Evolutionary conservation across 2,329 filamentous ascomycete species (phyloP).

Genomic region (Phoma herbarum): DNA sequence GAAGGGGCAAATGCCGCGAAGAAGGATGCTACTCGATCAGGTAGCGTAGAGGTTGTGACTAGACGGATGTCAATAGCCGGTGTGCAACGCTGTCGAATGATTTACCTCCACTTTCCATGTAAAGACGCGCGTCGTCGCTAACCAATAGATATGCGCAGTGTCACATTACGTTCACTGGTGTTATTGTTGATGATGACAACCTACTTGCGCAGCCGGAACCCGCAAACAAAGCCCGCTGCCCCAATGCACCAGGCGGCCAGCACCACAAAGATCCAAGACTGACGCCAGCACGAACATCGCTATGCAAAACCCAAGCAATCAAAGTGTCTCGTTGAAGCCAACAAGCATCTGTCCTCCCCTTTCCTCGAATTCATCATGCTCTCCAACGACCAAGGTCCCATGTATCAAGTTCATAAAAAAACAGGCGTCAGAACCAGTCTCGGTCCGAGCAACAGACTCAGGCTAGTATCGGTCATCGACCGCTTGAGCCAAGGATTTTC

Average conservation of each 20-base stretch:
- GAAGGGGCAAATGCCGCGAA: not conserved
- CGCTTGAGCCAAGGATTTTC: constrained; percentile 19
- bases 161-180: constrained; percentile 7
- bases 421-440: constrained; percentile 14
- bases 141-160: not conserved
- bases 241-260: not conserved
- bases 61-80: not conserved
- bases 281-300: constrained; percentile 21
- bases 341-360: not conserved
- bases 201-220: not conserved
- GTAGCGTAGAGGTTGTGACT: not conserved
- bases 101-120: not conserved
- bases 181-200: constrained; percentile 3
- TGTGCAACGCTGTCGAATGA: not conserved
- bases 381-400: not conserved
- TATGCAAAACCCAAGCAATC: constrained; percentile 21
- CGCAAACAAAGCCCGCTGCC: not conserved
- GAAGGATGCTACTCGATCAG: not conserved
- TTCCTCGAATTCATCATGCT: not conserved
- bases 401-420: constrained; percentile 8
- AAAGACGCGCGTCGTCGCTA: not conserved
- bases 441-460: not conserved
- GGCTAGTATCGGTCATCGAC: not conserved
- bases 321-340: constrained; percentile 7
- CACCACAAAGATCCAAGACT: constrained; percentile 11